phyloP scores from a whole-genome alignment of 805 yeast species.

The Crinitomyces ghanaensis region DNA sequence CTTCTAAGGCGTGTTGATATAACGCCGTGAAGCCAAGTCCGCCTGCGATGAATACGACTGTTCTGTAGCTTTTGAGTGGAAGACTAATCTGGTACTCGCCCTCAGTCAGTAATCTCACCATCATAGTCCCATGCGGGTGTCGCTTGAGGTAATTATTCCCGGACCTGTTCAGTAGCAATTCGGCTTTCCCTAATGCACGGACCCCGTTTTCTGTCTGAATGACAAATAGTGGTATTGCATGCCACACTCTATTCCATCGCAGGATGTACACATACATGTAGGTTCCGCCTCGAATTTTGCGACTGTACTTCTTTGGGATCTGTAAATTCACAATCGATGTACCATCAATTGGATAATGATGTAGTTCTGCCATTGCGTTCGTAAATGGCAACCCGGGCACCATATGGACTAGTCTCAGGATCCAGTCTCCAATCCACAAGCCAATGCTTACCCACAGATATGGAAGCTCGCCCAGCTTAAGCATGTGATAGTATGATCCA shows the following conservation, averaged over 20 bases:
- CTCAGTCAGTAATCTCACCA: conserved; percentile 4
- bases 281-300: conserved; percentile 46
- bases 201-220: conserved; percentile 7
- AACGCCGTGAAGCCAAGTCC: conserved; percentile 7
- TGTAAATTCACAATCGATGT: conserved; percentile 25
- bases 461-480: conserved; percentile 29
- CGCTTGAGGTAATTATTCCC: conserved; percentile 6
- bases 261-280: conserved; percentile 48
- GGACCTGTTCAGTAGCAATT: background rate
- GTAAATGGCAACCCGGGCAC: conserved; percentile 41
- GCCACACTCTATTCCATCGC: conserved; percentile 44
- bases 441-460: conserved; percentile 42
- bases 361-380: conserved; percentile 15
- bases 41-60: conserved; percentile 4
- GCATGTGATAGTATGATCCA: conserved; percentile 50
- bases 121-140: conserved; percentile 5
- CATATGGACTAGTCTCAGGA: conserved; percentile 44
- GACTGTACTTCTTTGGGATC: too few relatives aligned
- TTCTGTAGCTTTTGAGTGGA: conserved; percentile 4
- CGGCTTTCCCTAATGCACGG: background rate
- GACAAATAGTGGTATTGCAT: conserved; percentile 61
- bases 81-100: conserved; percentile 6
- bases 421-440: conserved; percentile 61
- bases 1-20: conserved; percentile 7
- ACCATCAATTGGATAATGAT: conserved; percentile 14